phyloP scores from a whole-genome alignment of 257 asterid genomes.

The Linderniella brevidens region DNA sequence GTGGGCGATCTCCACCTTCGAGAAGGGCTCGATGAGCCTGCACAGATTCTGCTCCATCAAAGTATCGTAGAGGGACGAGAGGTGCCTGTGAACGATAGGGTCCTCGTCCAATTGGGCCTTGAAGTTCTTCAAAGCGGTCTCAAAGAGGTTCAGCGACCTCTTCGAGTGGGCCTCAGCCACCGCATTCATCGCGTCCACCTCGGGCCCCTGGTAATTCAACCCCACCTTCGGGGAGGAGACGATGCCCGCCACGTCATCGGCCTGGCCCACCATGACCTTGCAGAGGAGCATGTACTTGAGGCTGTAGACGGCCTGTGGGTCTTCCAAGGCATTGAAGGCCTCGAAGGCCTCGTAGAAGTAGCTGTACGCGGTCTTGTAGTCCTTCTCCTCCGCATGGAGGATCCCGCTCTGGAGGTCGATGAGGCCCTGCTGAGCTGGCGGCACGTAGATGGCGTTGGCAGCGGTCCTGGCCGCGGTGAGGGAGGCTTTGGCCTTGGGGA shows the following conservation, averaged over 20 bases:
- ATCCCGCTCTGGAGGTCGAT: conserved; percentile 49
- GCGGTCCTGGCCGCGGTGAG: conserved; percentile 63
- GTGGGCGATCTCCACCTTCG: conserved; percentile 43
- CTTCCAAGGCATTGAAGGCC: conserved; percentile 49
- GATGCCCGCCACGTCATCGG: conserved; percentile 51
- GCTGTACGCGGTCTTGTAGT: conserved; percentile 51
- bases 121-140: conserved; percentile 35
- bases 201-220: conserved; percentile 47
- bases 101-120: conserved; percentile 46
- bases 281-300: conserved; percentile 48
- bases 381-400: conserved; percentile 52
- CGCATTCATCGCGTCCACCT: conserved; percentile 52
- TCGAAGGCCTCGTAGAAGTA: conserved; percentile 54
- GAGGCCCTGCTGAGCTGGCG: conserved; percentile 57
- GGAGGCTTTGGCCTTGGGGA: conserved; percentile 54
- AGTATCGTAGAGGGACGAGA: conserved; percentile 46
- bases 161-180: conserved; percentile 53
- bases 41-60: conserved; percentile 55
- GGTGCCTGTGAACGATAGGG: conserved; percentile 58
- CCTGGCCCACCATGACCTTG: conserved; percentile 53
- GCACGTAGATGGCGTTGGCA: conserved; percentile 50
- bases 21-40: conserved; percentile 51
- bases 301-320: conserved; percentile 43
- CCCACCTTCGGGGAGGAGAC: conserved; percentile 46
- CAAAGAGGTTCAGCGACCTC: conserved; percentile 45